These are phyloP conservation scores for Tuber magnatum DNA, from an alignment of 495 filamentous ascomycete genomes.

Conservation along the genomic window DNA sequence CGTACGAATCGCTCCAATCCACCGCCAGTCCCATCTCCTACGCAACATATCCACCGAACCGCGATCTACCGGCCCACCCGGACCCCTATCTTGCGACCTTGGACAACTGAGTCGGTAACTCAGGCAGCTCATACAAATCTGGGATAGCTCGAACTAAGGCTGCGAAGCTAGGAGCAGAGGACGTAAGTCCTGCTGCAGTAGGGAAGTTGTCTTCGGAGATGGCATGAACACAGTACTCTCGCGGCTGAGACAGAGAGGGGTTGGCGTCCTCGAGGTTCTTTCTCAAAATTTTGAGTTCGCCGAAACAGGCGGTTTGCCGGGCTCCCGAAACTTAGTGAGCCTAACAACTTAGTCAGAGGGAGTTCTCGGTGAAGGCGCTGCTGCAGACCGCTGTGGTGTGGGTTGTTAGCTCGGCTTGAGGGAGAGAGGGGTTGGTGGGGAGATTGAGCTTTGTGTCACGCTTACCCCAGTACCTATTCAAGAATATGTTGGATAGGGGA, in stretches of 20 bases:
- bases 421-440: slow-evolving; percentile 94
- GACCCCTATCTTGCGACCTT: slow-evolving; percentile 90
- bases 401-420: slow-evolving; percentile 84
- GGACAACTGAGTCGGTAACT: slow-evolving; percentile 69
- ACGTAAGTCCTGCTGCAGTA: too few species aligned
- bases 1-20: slow-evolving; percentile 76
- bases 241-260: slow-evolving; percentile 66
- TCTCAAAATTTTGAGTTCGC: slow-evolving; percentile 74
- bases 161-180: too few species aligned
- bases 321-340: slow-evolving; percentile 76
- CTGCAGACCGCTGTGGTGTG: slow-evolving; percentile 94
- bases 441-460: slow-evolving; percentile 86
- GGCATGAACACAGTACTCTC: slow-evolving; percentile 58
- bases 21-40: slow-evolving; percentile 67
- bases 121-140: slow-evolving; percentile 77
- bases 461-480: slow-evolving; percentile 89
- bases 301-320: slow-evolving; percentile 42
- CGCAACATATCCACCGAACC: slow-evolving; percentile 92
- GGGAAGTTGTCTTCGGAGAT: too few species aligned
- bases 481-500: slow-evolving; percentile 34
- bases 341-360: slow-evolving; percentile 69
- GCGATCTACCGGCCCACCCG: slow-evolving; percentile 79
- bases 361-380: slow-evolving; percentile 52
- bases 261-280: slow-evolving; percentile 62
- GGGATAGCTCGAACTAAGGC: too few species aligned